Evolutionary conservation across 495 filamentous ascomycete species (phyloP).

Genomic region (Aspergillus ostianus): DNA sequence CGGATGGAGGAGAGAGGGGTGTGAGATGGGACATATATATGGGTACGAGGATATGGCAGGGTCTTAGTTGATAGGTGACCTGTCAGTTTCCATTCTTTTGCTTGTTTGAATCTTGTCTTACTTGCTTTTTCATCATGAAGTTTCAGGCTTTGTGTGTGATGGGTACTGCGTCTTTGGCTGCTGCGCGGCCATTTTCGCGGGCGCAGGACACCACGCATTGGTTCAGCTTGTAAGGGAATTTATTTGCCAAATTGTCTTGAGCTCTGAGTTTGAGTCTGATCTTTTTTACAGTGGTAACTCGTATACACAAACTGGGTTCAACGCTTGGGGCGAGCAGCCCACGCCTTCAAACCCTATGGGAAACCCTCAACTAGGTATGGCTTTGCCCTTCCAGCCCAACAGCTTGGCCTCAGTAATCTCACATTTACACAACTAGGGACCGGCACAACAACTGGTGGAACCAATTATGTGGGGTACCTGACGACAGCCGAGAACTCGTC

Average conservation of each 20-base stretch:
- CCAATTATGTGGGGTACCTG: slow-evolving; percentile 57
- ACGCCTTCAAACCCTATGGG: slow-evolving; percentile 66
- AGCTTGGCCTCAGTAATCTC: too few species aligned
- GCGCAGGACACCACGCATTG: slow-evolving; percentile 25
- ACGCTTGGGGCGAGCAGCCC: slow-evolving; percentile 58
- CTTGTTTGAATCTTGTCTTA: neutral
- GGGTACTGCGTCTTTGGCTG: slow-evolving; percentile 16
- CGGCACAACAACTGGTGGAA: slow-evolving; percentile 48
- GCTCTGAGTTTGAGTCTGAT: too few species aligned
- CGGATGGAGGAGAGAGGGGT: too few species aligned
- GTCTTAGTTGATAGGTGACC: neutral
- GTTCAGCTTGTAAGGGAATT: slow-evolving; percentile 41
- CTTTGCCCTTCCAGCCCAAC: neutral
- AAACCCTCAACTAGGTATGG: slow-evolving; percentile 55
- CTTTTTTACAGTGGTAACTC: slow-evolving; percentile 58
- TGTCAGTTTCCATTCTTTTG: neutral
- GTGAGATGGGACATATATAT: neutral
- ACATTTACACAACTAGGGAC: slow-evolving; percentile 30
- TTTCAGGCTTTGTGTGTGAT: slow-evolving; percentile 15
- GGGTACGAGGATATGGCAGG: neutral
- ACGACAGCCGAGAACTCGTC: slow-evolving; percentile 53
- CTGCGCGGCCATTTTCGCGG: slow-evolving; percentile 21
- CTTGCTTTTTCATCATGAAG: slow-evolving; percentile 15
- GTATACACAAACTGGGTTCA: slow-evolving; percentile 66
- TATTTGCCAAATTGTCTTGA: too few species aligned